Percentiles rank a stretch among this genome's conserved stretches.
Conservation (phyloP, 2,329 filamentous ascomycete genomes). For the Colletotrichum simmondsii region DNA sequence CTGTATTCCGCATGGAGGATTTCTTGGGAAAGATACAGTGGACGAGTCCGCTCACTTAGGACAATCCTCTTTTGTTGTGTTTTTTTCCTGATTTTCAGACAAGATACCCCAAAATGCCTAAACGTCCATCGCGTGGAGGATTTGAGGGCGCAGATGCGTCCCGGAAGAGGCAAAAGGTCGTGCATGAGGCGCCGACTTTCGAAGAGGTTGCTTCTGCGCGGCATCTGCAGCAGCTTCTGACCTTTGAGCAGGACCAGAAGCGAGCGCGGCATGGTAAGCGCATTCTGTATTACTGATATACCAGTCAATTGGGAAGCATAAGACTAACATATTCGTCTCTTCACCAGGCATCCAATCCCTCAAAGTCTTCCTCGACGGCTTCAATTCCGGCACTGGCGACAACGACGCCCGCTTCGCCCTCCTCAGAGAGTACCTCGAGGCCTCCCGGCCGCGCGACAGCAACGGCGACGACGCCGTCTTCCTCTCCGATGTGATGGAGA, state of each 20-base stretch:
- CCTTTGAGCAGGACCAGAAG: slow-evolving; percentile 76
- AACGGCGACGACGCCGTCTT: slow-evolving; percentile 65
- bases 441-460: slow-evolving; percentile 57
- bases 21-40: not conserved
- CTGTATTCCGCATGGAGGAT: not conserved
- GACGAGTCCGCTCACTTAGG: not conserved
- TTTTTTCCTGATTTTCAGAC: not conserved
- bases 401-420: slow-evolving; percentile 65
- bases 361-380: slow-evolving; percentile 76
- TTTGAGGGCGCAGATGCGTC: slow-evolving; percentile 53
- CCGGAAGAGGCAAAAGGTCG: slow-evolving; percentile 66
- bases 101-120: slow-evolving; percentile 51
- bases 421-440: slow-evolving; percentile 75
- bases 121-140: slow-evolving; percentile 53
- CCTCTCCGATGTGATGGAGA: slow-evolving; percentile 84
- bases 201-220: slow-evolving; percentile 72
- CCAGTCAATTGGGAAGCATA: not conserved
- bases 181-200: slow-evolving; percentile 66
- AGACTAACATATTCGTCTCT: not conserved
- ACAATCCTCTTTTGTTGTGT: not conserved
- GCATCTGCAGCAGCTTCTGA: slow-evolving; percentile 75
- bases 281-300: not conserved
- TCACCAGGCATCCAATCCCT: slow-evolving; percentile 72
- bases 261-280: slow-evolving; percentile 72
- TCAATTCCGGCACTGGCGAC: slow-evolving; percentile 63